phyloP scores from a whole-genome alignment of 2,329 filamentous ascomycete genomes.

The Sporothrix protearum region DNA sequence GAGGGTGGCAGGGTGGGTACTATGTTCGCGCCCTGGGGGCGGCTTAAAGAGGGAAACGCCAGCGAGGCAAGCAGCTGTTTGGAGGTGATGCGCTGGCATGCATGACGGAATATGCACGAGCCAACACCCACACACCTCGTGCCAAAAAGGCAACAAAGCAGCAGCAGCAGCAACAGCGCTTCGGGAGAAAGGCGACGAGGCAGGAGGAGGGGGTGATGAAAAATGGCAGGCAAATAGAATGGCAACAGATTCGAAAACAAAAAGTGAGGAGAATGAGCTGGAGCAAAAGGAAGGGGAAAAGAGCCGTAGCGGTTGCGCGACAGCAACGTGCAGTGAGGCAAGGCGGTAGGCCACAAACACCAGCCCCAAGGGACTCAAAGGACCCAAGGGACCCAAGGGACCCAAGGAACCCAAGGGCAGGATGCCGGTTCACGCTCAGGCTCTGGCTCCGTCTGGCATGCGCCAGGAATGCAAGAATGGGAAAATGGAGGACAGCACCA shows the following conservation, averaged over 20 bases:
- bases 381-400: no score
- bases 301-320: not conserved
- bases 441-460: not conserved
- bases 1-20: constrained; percentile 34
- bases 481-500: not conserved
- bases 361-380: not conserved
- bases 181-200: not conserved
- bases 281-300: not conserved
- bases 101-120: constrained; percentile 58
- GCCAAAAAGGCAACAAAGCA: constrained; percentile 42
- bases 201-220: not conserved
- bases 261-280: not conserved
- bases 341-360: not conserved
- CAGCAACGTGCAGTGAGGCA: not conserved
- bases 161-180: not conserved
- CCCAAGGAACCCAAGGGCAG: not conserved
- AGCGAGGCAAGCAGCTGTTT: constrained; percentile 20
- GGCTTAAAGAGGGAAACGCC: constrained; percentile 26
- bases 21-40: constrained; percentile 37
- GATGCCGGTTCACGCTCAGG: not conserved
- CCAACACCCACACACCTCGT: constrained; percentile 41
- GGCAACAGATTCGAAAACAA: not conserved
- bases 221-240: not conserved
- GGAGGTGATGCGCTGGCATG: constrained; percentile 34
- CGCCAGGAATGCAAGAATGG: constrained; percentile 8